These are phyloP conservation scores for Stemphylium vesicarium DNA, from an alignment of 2,329 filamentous ascomycete species.

Conservation along the genomic window DNA sequence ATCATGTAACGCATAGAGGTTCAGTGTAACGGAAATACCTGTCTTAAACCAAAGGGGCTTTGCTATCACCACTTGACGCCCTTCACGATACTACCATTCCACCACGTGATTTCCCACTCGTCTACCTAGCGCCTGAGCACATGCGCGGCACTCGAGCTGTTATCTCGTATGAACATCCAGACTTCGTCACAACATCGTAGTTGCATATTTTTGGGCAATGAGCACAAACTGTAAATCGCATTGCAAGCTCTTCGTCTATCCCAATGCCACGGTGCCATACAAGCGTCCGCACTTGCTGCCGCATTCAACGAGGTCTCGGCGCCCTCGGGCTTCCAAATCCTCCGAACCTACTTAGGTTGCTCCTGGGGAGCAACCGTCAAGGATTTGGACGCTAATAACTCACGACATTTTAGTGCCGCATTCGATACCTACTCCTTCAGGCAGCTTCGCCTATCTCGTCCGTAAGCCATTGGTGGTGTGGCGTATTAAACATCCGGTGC, in stretches of 20 bases:
- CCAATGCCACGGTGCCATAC: too few relatives aligned
- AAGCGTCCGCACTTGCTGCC: too few relatives aligned
- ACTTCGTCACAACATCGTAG: too few relatives aligned
- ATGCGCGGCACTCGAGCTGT: too few relatives aligned
- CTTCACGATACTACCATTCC: not conserved
- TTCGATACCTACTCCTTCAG: conserved; percentile 16
- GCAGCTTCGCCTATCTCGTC: not conserved
- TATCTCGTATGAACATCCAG: too few relatives aligned
- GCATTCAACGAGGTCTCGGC: not conserved
- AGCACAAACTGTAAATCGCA: too few relatives aligned
- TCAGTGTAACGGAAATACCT: too few relatives aligned
- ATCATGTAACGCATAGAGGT: not conserved
- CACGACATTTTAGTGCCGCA: conserved; percentile 21
- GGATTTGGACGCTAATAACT: conserved; percentile 7
- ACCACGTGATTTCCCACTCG: not conserved
- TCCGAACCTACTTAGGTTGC: not conserved
- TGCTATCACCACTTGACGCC: not conserved
- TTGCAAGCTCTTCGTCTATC: too few relatives aligned
- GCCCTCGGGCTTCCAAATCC: not conserved
- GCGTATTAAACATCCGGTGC: not conserved
- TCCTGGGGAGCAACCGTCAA: not conserved
- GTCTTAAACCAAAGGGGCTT: not conserved
- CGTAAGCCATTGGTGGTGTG: not conserved
- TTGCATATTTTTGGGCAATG: too few relatives aligned
- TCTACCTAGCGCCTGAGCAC: too few relatives aligned